These are phyloP conservation scores for Magnolia sinica DNA, from an alignment of 164 flowering plant genomes.

Conservation along the genomic window DNA sequence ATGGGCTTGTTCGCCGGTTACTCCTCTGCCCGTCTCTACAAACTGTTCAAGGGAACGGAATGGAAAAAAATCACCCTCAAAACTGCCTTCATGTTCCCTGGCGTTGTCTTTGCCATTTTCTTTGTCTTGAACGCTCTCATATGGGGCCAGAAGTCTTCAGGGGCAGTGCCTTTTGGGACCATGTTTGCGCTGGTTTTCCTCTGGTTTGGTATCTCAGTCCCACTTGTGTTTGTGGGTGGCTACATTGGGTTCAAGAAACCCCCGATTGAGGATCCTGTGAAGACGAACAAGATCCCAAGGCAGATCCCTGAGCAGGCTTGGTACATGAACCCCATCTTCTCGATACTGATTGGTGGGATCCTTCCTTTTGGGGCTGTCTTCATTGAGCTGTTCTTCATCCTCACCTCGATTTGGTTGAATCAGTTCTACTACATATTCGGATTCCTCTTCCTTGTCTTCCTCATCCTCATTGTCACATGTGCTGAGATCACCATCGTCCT, in stretches of 20 bases:
- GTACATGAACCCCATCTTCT: slow-evolving; percentile 77
- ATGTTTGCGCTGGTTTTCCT: slow-evolving; percentile 80
- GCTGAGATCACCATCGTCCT: slow-evolving; percentile 92
- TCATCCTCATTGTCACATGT: slow-evolving; percentile 75
- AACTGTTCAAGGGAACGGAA: slow-evolving; percentile 84
- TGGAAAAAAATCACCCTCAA: slow-evolving; percentile 77
- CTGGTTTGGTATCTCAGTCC: slow-evolving; percentile 89
- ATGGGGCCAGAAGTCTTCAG: slow-evolving; percentile 83
- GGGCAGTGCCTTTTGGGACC: slow-evolving; percentile 86
- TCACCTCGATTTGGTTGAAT: slow-evolving; percentile 87
- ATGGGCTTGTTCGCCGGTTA: slow-evolving; percentile 95
- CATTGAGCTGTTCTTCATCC: slow-evolving; percentile 89
- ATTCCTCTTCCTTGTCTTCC: slow-evolving; percentile 87
- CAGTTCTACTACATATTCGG: slow-evolving; percentile 94
- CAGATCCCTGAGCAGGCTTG: slow-evolving; percentile 88
- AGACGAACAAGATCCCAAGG: slow-evolving; percentile 83
- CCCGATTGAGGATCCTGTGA: slow-evolving; percentile 76
- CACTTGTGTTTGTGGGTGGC: slow-evolving; percentile 81
- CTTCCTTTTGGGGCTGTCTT: slow-evolving; percentile 94
- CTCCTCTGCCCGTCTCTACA: slow-evolving; percentile 74
- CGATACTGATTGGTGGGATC: slow-evolving; percentile 79
- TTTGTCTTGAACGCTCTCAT: slow-evolving; percentile 77
- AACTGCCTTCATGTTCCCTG: slow-evolving; percentile 83
- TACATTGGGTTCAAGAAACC: slow-evolving; percentile 83
- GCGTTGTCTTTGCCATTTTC: slow-evolving; percentile 50